Conservation (phyloP, 768 basidiomycete genomes). For the Naganishia vishniacii region DNA sequence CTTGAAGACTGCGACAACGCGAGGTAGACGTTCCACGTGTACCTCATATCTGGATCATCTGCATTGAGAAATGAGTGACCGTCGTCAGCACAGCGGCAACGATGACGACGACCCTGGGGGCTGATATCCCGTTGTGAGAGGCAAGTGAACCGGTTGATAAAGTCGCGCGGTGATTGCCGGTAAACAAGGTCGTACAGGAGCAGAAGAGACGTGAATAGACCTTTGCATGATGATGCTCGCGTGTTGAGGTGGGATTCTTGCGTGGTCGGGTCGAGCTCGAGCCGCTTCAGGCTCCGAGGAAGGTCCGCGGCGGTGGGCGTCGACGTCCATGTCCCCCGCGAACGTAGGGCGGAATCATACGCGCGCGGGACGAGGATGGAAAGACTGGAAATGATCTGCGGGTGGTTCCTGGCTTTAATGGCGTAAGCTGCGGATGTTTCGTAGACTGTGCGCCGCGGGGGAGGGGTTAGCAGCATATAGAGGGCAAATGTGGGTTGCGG, state of each 20-base stretch:
- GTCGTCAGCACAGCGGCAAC: not conserved
- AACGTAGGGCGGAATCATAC: constrained; percentile 24
- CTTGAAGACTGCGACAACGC: constrained; percentile 13
- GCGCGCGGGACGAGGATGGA: constrained; percentile 40
- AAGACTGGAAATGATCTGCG: constrained; percentile 40
- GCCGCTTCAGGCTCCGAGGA: not conserved
- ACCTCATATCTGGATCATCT: constrained; percentile 3
- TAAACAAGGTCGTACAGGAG: constrained; percentile 22
- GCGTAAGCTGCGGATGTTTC: constrained; percentile 38
- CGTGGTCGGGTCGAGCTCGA: not conserved
- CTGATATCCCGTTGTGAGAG: constrained; percentile 1
- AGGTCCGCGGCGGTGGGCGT: not conserved
- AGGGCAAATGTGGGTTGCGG: no score
- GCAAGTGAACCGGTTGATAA: not conserved
- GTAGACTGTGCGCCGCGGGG: constrained; percentile 33
- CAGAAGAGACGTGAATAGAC: constrained; percentile 17
- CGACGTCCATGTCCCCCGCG: not conserved
- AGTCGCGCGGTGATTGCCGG: constrained; percentile 15
- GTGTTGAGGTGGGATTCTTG: not conserved
- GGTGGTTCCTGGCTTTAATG: constrained; percentile 34
- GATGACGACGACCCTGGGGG: constrained; percentile 1
- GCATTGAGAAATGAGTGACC: not conserved
- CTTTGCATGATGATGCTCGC: not conserved
- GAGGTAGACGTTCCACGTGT: constrained; percentile 1
- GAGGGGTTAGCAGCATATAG: no score